Conservation (phyloP, 352 stramenopile genomes). For the Plasmopara halstedii region DNA sequence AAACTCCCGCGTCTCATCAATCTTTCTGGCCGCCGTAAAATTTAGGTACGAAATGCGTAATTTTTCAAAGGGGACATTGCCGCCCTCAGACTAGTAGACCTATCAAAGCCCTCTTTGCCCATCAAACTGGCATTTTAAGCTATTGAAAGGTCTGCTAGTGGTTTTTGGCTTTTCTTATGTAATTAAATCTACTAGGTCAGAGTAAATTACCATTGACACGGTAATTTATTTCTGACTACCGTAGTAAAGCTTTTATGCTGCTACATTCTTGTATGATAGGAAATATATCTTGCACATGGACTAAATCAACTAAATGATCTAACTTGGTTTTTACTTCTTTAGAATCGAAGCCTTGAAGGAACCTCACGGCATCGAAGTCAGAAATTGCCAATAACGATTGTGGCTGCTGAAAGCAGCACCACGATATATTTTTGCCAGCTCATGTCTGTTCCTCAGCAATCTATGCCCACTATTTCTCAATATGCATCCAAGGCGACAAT, state of each 20-base stretch:
- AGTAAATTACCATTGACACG: conserved; percentile 20
- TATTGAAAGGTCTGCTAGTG: conserved; percentile 1
- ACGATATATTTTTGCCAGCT: conserved; percentile 16
- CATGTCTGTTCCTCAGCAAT: conserved; percentile 60
- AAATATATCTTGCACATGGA: conserved; percentile 6
- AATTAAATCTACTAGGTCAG: neutral
- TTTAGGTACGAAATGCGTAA: conserved; percentile 34
- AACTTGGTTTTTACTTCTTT: neutral
- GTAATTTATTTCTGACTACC: conserved; percentile 23
- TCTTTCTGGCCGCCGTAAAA: conserved; percentile 19
- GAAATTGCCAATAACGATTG: conserved; percentile 3
- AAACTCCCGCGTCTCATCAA: conserved; percentile 4
- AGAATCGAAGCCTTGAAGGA: conserved; percentile 2
- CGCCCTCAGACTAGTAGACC: neutral
- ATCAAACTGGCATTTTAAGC: neutral
- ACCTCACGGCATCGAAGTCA: neutral
- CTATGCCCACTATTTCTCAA: conserved; percentile 67
- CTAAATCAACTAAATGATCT: conserved; percentile 7
- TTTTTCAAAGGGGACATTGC: conserved; percentile 19
- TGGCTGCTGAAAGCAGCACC: conserved; percentile 1
- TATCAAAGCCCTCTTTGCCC: neutral
- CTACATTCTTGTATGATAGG: neutral
- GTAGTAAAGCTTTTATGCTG: neutral
- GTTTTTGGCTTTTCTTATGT: conserved; percentile 1
- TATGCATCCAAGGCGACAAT: conserved; percentile 46